phyloP scores from a whole-genome alignment of 306 rosid genomes.

The Lablab purpureus region DNA sequence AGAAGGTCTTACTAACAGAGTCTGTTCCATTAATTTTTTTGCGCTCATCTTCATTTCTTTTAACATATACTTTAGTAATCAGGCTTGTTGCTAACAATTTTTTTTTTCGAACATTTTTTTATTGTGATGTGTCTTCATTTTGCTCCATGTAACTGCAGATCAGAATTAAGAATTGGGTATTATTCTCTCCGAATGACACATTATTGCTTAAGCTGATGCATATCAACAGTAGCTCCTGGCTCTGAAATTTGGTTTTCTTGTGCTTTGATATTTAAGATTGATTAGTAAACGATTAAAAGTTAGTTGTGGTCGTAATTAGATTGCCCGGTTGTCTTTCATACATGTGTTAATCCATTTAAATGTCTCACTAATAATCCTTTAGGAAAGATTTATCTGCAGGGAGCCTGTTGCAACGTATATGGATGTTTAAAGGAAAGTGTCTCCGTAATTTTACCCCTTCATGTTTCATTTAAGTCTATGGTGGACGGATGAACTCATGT shows the following conservation, averaged over 20 bases:
- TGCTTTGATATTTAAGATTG: conserved; percentile 23
- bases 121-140: neutral
- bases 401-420: conserved; percentile 56
- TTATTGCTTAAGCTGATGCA: conserved; percentile 20
- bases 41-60: neutral
- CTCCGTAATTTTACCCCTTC: conserved; percentile 46
- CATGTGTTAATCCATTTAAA: conserved; percentile 18
- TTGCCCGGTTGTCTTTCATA: conserved; percentile 29
- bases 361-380: conserved; percentile 37
- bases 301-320: conserved; percentile 25
- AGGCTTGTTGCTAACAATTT: neutral
- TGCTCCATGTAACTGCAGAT: conserved; percentile 3
- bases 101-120: neutral
- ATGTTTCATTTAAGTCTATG: conserved; percentile 51
- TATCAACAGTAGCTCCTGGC: neutral
- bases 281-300: neutral
- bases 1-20: neutral
- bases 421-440: conserved; percentile 57
- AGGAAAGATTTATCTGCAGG: conserved; percentile 57
- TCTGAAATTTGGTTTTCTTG: conserved; percentile 11
- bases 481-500: conserved; percentile 55
- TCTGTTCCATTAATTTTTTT: neutral
- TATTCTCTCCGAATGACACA: neutral
- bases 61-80: neutral
- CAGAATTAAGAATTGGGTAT: conserved; percentile 7